Percentiles rank a stretch among this genome's conserved stretches.
Conservation (phyloP, 305 asterid species). For the Salvia sclarea region DNA sequence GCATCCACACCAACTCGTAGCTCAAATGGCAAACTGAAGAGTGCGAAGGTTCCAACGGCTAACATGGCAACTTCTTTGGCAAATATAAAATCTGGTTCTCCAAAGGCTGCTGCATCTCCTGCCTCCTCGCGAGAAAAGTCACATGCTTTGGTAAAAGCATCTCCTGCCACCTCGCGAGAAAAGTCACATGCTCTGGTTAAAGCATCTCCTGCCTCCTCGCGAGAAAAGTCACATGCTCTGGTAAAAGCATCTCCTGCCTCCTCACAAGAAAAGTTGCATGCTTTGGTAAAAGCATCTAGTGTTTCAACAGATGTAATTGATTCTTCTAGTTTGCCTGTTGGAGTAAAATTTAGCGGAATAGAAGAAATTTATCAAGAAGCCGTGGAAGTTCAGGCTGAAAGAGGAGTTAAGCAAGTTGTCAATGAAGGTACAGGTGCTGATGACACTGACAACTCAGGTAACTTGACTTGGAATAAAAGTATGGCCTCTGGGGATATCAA, state of each 20-base stretch:
- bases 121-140: constrained; percentile 37
- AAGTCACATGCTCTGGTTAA: too few relatives aligned
- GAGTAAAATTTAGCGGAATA: constrained; percentile 32
- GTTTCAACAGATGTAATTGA: constrained; percentile 30
- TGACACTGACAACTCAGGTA: constrained; percentile 32
- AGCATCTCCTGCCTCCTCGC: constrained; percentile 35
- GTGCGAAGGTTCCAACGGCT: constrained; percentile 44
- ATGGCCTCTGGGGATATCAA: constrained; percentile 28
- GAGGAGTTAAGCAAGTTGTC: constrained; percentile 35
- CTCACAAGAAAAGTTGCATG: constrained; percentile 34
- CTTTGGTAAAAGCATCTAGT: constrained; percentile 30
- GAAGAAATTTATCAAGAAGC: constrained; percentile 33
- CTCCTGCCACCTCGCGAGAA: too few relatives aligned
- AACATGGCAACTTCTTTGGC: constrained; percentile 32
- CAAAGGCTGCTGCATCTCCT: constrained; percentile 39
- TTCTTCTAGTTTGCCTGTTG: constrained; percentile 40
- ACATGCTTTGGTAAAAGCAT: too few relatives aligned
- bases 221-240: constrained; percentile 27
- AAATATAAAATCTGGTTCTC: constrained; percentile 40
- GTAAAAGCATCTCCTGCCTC: constrained; percentile 29
- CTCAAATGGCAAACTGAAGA: constrained; percentile 57
- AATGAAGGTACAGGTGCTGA: constrained; percentile 30
- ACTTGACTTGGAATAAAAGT: constrained; percentile 24
- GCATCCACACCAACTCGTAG: constrained; percentile 47
- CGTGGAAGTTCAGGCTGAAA: constrained; percentile 35